phyloP scores from a whole-genome alignment of 2,329 filamentous ascomycete genomes.

The Aspergillus jensenii region DNA sequence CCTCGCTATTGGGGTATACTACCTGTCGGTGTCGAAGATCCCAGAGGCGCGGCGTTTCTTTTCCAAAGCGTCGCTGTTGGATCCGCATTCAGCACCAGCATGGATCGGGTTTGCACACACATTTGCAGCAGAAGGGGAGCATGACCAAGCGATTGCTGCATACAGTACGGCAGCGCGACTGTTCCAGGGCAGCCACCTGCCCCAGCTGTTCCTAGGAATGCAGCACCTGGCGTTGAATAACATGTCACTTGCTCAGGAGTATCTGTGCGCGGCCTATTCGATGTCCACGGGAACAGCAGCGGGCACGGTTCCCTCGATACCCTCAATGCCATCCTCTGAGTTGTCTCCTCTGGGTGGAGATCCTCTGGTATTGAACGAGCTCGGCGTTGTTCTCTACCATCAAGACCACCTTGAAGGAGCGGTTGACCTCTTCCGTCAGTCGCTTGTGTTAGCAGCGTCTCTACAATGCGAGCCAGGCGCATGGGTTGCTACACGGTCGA shows the following conservation, averaged over 20 bases:
- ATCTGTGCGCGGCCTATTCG: slow-evolving; percentile 82
- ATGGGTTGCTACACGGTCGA: slow-evolving; percentile 81
- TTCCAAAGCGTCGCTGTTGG: slow-evolving; percentile 95
- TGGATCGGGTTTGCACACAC: slow-evolving; percentile 99
- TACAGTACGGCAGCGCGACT: slow-evolving; percentile 93
- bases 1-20: slow-evolving; percentile 94
- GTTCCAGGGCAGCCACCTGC: slow-evolving; percentile 95
- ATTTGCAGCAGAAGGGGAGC: slow-evolving; percentile 94
- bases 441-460: slow-evolving; percentile 73
- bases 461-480: slow-evolving; percentile 80
- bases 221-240: slow-evolving; percentile 97
- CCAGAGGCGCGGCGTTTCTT: slow-evolving; percentile 94
- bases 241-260: slow-evolving; percentile 89
- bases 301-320: slow-evolving; percentile 26
- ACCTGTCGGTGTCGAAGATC: slow-evolving; percentile 83
- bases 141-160: slow-evolving; percentile 96
- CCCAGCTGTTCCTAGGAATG: slow-evolving; percentile 96
- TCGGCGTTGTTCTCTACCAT: slow-evolving; percentile 94
- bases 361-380: slow-evolving; percentile 88
- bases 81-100: slow-evolving; percentile 92
- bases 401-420: slow-evolving; percentile 77
- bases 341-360: slow-evolving; percentile 53
- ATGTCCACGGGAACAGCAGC: slow-evolving; percentile 46
- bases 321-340: slow-evolving; percentile 22
- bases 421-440: slow-evolving; percentile 72